Percentiles rank a stretch among this genome's conserved stretches.
phyloP scores from a whole-genome alignment of 306 rosid genomes.

The Begonia fuchsioides region DNA sequence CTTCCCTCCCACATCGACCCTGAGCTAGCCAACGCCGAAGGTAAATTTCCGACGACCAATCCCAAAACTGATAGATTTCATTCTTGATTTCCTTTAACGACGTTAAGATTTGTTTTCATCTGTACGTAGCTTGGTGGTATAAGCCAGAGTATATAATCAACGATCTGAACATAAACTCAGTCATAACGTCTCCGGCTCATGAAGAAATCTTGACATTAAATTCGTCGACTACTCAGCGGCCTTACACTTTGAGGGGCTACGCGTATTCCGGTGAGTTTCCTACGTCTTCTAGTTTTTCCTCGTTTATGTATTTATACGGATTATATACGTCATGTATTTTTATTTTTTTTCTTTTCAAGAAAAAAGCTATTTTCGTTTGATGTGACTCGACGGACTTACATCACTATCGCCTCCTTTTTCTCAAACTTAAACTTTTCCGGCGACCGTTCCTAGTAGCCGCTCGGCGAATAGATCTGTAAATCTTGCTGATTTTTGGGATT shows the following conservation, averaged over 20 bases:
- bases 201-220: constrained; percentile 64
- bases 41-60: constrained; percentile 12
- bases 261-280: constrained; percentile 61
- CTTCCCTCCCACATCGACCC: constrained; percentile 79
- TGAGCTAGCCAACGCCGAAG: constrained; percentile 63
- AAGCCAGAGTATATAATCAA: constrained; percentile 62
- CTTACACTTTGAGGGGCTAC: constrained; percentile 51
- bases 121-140: constrained; percentile 76
- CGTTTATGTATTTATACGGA: too few species aligned
- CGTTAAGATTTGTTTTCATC: neutral
- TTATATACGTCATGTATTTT: too few species aligned
- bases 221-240: constrained; percentile 48
- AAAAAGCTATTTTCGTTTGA: too few species aligned
- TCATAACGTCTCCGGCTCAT: constrained; percentile 67
- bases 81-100: neutral
- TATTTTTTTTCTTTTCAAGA: too few species aligned
- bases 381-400: too few species aligned
- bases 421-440: too few species aligned
- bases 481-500: too few species aligned
- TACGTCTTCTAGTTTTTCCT: too few species aligned
- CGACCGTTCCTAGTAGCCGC: too few species aligned
- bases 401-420: too few species aligned
- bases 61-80: too few species aligned
- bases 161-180: constrained; percentile 77
- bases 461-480: too few species aligned